Evolutionary conservation across 2,329 filamentous ascomycete genomes (phyloP).

Genomic region (Nigrospora oryzae): DNA sequence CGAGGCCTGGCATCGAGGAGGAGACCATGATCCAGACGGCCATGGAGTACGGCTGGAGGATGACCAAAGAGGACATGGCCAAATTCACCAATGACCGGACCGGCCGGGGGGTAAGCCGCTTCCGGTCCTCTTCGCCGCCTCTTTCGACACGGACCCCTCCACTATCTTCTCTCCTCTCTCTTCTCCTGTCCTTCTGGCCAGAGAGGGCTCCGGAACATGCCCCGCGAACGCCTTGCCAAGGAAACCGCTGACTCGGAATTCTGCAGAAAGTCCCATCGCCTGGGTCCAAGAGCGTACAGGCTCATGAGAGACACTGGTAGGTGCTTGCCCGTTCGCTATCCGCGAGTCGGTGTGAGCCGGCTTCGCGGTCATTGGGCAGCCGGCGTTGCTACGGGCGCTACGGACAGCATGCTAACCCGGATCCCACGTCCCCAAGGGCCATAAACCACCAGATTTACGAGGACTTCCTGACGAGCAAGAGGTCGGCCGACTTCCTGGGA

Average conservation of each 20-base stretch:
- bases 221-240: too few relatives aligned
- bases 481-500: conserved; percentile 3
- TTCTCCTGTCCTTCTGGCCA: too few relatives aligned
- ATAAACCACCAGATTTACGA: conserved; percentile 7
- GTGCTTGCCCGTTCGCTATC: not conserved
- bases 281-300: conserved; percentile 7
- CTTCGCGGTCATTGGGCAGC: too few relatives aligned
- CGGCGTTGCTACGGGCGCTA: too few relatives aligned
- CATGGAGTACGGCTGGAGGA: conserved; percentile 6
- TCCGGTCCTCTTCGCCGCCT: too few relatives aligned
- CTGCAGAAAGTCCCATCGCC: conserved; percentile 5
- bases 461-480: conserved; percentile 6
- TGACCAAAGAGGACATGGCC: conserved; percentile 7
- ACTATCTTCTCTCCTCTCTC: too few relatives aligned
- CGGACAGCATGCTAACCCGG: too few relatives aligned
- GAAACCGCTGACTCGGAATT: too few relatives aligned
- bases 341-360: too few relatives aligned
- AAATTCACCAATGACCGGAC: conserved; percentile 8
- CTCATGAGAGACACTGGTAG: conserved; percentile 13
- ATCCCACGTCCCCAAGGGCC: not conserved
- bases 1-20: conserved; percentile 2
- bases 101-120: conserved; percentile 1
- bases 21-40: conserved; percentile 4
- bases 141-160: too few relatives aligned
- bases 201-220: too few relatives aligned